Evolutionary conservation across 106 monocot genomes (phyloP).

Genomic region (Dioscorea zingiberensis): DNA sequence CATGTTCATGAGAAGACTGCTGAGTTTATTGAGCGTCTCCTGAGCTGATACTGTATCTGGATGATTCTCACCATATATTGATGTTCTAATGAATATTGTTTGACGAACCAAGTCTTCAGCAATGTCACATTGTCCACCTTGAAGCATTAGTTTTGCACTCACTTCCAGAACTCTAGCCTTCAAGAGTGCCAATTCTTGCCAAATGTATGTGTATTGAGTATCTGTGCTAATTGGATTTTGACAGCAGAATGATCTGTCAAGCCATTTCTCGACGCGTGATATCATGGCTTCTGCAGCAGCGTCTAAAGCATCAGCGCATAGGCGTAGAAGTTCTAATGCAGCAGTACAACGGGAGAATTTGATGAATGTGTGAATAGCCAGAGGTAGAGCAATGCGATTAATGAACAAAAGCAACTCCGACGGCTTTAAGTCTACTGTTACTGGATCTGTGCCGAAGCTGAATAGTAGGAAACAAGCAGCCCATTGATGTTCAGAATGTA

Average conservation of each 20-base stretch:
- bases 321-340: slow-evolving; percentile 78
- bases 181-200: slow-evolving; percentile 87
- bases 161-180: slow-evolving; percentile 84
- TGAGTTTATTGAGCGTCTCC: slow-evolving; percentile 77
- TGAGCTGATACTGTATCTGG: slow-evolving; percentile 83
- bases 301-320: slow-evolving; percentile 82
- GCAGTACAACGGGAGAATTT: slow-evolving; percentile 82
- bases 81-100: slow-evolving; percentile 86
- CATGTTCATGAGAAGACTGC: slow-evolving; percentile 21
- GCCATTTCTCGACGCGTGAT: slow-evolving; percentile 63
- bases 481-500: slow-evolving; percentile 73
- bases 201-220: slow-evolving; percentile 64
- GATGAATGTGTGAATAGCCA: slow-evolving; percentile 72
- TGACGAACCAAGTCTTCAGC: slow-evolving; percentile 89
- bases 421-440: slow-evolving; percentile 63
- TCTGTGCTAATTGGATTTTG: slow-evolving; percentile 31
- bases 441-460: slow-evolving; percentile 87
- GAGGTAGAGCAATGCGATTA: slow-evolving; percentile 61
- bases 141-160: slow-evolving; percentile 72
- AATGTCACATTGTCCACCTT: slow-evolving; percentile 82
- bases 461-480: slow-evolving; percentile 80
- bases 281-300: slow-evolving; percentile 85
- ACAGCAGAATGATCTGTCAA: slow-evolving; percentile 48
- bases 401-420: slow-evolving; percentile 75
- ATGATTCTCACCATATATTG: slow-evolving; percentile 88